Conservation (phyloP, 495 filamentous ascomycete species). For the Penicillium simplicissimum region DNA sequence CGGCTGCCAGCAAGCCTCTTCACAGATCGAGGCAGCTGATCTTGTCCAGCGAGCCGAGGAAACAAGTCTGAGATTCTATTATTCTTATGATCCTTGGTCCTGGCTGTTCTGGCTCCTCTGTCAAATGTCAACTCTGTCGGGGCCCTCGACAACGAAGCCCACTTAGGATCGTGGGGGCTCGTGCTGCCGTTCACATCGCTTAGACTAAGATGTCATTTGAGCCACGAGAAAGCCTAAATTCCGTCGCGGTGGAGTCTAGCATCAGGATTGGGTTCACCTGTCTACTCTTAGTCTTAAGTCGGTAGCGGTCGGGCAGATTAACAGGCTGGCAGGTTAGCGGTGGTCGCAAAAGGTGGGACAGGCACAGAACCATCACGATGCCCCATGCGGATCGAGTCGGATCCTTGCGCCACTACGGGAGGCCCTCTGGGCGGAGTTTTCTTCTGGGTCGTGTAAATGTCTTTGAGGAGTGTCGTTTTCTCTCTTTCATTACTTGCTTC, state of each 20-base stretch:
- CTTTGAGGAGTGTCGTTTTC: neutral
- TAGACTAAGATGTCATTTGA: neutral
- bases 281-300: neutral
- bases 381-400: slow-evolving; percentile 36
- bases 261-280: neutral
- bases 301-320: slow-evolving; percentile 17
- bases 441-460: slow-evolving; percentile 6
- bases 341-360: slow-evolving; percentile 27
- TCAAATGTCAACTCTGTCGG: neutral
- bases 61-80: neutral
- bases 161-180: neutral
- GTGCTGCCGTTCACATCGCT: slow-evolving; percentile 3
- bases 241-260: slow-evolving; percentile 26
- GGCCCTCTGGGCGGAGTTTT: slow-evolving; percentile 10
- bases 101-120: neutral
- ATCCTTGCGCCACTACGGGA: slow-evolving; percentile 25
- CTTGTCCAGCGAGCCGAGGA: neutral
- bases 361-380: slow-evolving; percentile 31
- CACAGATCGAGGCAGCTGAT: slow-evolving; percentile 17
- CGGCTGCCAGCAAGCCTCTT: slow-evolving; percentile 5
- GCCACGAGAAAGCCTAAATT: slow-evolving; percentile 4
- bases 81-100: slow-evolving; percentile 1
- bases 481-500: neutral
- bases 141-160: neutral
- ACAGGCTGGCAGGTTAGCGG: slow-evolving; percentile 10